A percentile compares a stretch with the other conserved stretches of the same genome.
phyloP scores from a whole-genome alignment of 1,284 basidiomycete genomes.

The Erythrobasidium hasegawianum region DNA sequence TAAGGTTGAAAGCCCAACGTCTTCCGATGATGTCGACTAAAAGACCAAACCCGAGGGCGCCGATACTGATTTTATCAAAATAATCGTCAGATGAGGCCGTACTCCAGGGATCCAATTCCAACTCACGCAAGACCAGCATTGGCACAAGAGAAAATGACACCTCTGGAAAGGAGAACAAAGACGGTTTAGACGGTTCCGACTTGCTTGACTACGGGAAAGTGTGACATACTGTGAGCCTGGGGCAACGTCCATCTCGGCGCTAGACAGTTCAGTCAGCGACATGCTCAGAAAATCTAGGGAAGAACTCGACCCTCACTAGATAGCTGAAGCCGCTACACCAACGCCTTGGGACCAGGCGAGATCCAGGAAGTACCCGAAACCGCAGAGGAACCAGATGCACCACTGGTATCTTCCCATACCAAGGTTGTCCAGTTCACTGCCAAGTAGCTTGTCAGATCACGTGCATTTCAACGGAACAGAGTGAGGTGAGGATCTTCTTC shows the following conservation, averaged over 20 bases:
- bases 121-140: constrained; percentile 56
- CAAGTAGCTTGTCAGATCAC: too few relatives aligned
- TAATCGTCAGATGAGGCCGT: too few relatives aligned
- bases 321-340: constrained; percentile 33
- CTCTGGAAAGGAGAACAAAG: too few relatives aligned
- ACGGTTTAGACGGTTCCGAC: too few relatives aligned
- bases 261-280: constrained; percentile 54
- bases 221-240: neutral
- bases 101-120: too few relatives aligned
- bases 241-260: constrained; percentile 11
- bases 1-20: constrained; percentile 67
- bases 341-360: constrained; percentile 39
- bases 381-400: constrained; percentile 60
- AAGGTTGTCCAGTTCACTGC: constrained; percentile 60
- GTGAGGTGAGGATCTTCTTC: neutral
- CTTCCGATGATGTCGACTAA: constrained; percentile 31
- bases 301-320: constrained; percentile 43
- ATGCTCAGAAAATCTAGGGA: constrained; percentile 59
- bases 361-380: constrained; percentile 43
- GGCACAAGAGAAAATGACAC: constrained; percentile 62
- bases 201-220: constrained; percentile 45
- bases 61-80: too few relatives aligned
- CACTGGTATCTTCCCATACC: constrained; percentile 46
- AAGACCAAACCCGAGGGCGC: too few relatives aligned
- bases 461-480: too few relatives aligned